Evolutionary conservation across 1,284 basidiomycete species (phyloP).

Genomic region (Ceratobasidium sp.): DNA sequence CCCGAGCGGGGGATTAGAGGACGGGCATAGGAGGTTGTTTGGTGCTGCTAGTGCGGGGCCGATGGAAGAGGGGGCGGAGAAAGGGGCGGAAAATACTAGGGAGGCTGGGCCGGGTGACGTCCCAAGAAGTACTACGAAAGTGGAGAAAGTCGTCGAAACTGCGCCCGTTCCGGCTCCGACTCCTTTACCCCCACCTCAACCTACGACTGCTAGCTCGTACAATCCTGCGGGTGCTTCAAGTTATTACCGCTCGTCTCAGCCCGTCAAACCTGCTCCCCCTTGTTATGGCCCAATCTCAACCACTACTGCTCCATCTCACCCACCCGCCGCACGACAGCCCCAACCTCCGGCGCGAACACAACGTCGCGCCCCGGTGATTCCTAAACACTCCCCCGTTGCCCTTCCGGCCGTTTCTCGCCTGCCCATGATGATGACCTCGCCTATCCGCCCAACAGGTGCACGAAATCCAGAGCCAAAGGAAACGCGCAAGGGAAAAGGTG

Average conservation of each 20-base stretch:
- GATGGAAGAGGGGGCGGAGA: neutral
- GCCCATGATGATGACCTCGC: conserved; percentile 33
- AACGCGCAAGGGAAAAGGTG: neutral
- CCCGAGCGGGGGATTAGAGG: conserved; percentile 1
- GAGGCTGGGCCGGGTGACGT: neutral
- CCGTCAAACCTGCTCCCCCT: neutral
- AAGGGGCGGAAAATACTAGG: neutral
- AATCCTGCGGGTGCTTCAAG: neutral
- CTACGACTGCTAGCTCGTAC: neutral
- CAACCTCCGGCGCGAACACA: too few relatives aligned
- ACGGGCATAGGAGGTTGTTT: conserved; percentile 18
- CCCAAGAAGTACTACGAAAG: neutral
- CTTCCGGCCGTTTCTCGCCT: conserved; percentile 8
- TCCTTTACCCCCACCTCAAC: neutral
- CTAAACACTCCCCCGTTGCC: conserved; percentile 24
- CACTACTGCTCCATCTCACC: neutral
- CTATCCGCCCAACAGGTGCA: conserved; percentile 16
- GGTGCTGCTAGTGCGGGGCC: neutral
- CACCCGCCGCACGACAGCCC: neutral
- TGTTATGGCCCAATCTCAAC: too few relatives aligned
- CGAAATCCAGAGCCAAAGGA: conserved; percentile 3
- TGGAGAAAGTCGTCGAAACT: too few relatives aligned
- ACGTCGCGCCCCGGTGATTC: conserved; percentile 1
- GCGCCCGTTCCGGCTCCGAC: neutral
- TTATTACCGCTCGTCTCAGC: conserved; percentile 7